Conservation (phyloP, 768 basidiomycete genomes). For the Mycena alexandri region DNA sequence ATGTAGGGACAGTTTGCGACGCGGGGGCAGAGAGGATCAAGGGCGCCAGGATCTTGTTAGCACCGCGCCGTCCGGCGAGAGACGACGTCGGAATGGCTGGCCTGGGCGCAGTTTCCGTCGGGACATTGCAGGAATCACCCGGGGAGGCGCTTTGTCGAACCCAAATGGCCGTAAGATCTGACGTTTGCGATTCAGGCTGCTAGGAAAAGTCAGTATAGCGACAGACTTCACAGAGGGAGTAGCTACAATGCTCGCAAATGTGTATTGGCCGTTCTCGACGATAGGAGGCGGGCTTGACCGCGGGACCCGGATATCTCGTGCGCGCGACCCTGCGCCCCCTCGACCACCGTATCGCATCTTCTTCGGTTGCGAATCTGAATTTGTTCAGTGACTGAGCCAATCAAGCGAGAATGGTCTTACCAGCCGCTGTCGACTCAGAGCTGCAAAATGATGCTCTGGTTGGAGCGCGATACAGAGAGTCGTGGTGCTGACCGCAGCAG, state of each 20-base stretch:
- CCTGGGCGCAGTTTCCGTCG: background rate
- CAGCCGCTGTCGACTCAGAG: background rate
- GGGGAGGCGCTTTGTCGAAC: background rate
- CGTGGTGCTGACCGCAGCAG: background rate
- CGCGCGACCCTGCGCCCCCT: constrained; percentile 25
- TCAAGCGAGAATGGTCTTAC: background rate
- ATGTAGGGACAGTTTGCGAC: background rate
- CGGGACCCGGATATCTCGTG: background rate
- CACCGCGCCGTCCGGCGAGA: constrained; percentile 15
- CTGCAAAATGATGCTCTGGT: background rate
- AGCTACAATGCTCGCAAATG: background rate
- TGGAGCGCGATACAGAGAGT: constrained; percentile 5
- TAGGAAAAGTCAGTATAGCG: background rate
- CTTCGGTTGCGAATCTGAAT: background rate
- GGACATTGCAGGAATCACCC: background rate
- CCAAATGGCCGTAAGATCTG: constrained; percentile 12
- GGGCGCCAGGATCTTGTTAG: constrained; percentile 9
- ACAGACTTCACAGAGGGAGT: background rate
- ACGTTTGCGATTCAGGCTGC: constrained; percentile 18
- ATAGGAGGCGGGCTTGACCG: background rate
- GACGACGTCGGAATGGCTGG: background rate
- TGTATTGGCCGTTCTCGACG: background rate
- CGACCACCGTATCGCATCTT: constrained; percentile 27
- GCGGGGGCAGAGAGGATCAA: constrained; percentile 7
- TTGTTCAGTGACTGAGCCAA: background rate